Percentiles rank a stretch among this genome's conserved stretches.
Conservation (phyloP, 768 basidiomycete species). For the Lactarius deliciosus region DNA sequence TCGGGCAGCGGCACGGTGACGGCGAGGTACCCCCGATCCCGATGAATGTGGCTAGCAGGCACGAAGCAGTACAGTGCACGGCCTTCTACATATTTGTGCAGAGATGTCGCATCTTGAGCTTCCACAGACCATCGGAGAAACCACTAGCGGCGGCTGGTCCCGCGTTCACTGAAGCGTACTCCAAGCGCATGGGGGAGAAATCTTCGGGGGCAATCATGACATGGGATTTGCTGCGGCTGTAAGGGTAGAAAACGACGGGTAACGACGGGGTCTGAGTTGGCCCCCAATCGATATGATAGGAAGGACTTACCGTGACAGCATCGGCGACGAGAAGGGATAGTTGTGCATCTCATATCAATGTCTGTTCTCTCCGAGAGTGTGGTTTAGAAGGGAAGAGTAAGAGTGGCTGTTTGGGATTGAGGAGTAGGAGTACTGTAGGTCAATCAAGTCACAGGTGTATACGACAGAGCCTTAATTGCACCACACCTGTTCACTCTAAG, state of each 20-base stretch:
- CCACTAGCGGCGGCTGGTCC: not conserved
- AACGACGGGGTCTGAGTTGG: not conserved
- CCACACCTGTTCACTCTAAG: no score
- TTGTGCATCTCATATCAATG: no score
- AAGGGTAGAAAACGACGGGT: not conserved
- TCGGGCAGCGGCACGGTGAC: constrained; percentile 5
- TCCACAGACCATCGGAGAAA: no score
- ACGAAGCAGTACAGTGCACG: no score
- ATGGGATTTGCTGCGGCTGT: constrained; percentile 22
- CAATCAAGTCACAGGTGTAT: no score
- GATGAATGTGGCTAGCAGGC: not conserved
- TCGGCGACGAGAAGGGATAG: constrained; percentile 7
- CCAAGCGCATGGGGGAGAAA: constrained; percentile 21
- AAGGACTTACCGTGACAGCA: constrained; percentile 19
- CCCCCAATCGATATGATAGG: not conserved
- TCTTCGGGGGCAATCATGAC: constrained; percentile 19
- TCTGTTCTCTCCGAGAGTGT: no score
- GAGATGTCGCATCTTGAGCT: no score
- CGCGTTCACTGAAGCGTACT: constrained; percentile 14
- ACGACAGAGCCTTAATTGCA: no score
- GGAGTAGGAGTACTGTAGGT: no score
- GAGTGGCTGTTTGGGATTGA: no score
- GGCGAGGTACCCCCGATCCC: constrained; percentile 15
- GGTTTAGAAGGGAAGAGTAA: no score
- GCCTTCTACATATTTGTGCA: no score